Conservation (phyloP, 257 asterid genomes). For the Solanum ahanhuiri region DNA sequence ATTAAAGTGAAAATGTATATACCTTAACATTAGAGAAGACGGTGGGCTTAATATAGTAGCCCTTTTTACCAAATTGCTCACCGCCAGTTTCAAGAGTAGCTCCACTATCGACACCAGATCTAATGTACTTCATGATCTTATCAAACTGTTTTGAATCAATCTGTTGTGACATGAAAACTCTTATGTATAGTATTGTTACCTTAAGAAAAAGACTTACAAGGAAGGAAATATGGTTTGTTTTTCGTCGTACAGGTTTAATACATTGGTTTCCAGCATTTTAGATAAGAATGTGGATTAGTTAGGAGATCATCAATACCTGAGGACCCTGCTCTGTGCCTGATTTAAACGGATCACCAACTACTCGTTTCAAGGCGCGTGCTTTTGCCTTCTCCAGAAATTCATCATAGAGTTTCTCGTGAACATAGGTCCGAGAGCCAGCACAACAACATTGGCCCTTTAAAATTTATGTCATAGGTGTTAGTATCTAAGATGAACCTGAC, state of each 20-base stretch:
- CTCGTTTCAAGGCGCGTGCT: slow-evolving; percentile 61
- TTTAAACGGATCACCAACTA: slow-evolving; percentile 95
- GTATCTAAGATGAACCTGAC: neutral
- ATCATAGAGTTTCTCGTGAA: slow-evolving; percentile 80
- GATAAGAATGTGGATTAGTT: neutral
- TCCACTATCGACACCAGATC: slow-evolving; percentile 54
- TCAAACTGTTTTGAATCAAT: slow-evolving; percentile 61
- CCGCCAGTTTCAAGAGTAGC: slow-evolving; percentile 94
- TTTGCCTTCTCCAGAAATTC: slow-evolving; percentile 80
- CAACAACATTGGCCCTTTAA: slow-evolving; percentile 96
- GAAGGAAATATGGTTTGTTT: neutral
- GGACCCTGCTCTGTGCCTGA: slow-evolving; percentile 89
- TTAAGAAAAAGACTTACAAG: neutral
- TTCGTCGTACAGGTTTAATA: neutral
- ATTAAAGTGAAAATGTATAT: neutral
- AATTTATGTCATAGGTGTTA: neutral
- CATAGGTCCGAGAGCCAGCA: slow-evolving; percentile 92
- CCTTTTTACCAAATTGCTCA: slow-evolving; percentile 45
- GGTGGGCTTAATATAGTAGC: slow-evolving; percentile 81
- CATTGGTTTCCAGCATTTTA: neutral
- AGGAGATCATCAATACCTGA: slow-evolving; percentile 41
- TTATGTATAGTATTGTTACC: neutral
- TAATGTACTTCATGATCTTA: slow-evolving; percentile 64
- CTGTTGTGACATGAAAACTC: slow-evolving; percentile 19
- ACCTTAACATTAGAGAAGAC: slow-evolving; percentile 88